Evolutionary conservation across 768 basidiomycete genomes (phyloP).

Genomic region (Leccinum sublutescens): DNA sequence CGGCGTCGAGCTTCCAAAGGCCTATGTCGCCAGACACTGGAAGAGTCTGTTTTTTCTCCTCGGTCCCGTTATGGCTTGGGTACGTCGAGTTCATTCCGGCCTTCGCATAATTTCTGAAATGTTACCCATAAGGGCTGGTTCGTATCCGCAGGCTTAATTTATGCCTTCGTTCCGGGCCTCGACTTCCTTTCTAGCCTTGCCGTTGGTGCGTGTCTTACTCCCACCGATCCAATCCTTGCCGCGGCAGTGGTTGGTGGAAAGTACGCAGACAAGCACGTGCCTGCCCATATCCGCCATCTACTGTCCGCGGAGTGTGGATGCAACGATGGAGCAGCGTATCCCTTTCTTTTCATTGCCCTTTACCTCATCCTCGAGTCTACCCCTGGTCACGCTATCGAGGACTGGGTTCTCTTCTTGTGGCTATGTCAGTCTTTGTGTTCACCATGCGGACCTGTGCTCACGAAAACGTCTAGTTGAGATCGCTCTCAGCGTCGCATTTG

Average conservation of each 20-base stretch:
- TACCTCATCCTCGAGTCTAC: conserved; percentile 75
- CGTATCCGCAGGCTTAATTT: conserved; percentile 88
- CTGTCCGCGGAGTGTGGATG: conserved; percentile 81
- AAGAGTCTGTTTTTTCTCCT: conserved; percentile 83
- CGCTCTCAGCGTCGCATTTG: conserved; percentile 69
- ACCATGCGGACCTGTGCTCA: conserved; percentile 1
- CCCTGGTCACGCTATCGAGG: conserved; percentile 63
- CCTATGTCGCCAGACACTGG: conserved; percentile 94
- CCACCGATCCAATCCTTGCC: conserved; percentile 53
- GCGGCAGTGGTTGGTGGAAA: conserved; percentile 81
- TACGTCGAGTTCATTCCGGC: conserved; percentile 36
- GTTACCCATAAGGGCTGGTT: conserved; percentile 75
- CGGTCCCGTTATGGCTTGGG: conserved; percentile 81
- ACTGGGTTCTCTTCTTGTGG: conserved; percentile 90
- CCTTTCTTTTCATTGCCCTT: conserved; percentile 86
- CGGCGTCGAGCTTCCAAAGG: conserved; percentile 95
- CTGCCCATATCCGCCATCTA: conserved; percentile 69
- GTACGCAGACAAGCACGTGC: conserved; percentile 97
- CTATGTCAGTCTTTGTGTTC: conserved; percentile 57
- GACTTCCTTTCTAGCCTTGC: conserved; percentile 87
- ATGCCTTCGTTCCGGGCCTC: conserved; percentile 84
- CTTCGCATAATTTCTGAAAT: conserved; percentile 7
- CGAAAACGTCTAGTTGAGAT: conserved; percentile 62
- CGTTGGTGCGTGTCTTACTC: conserved; percentile 89
- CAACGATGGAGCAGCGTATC: conserved; percentile 97